Evolutionary conservation across 2,329 filamentous ascomycete genomes (phyloP), one percentile per base, ranked within the genome.

Genomic region (Fusarium circinatum): DNA sequence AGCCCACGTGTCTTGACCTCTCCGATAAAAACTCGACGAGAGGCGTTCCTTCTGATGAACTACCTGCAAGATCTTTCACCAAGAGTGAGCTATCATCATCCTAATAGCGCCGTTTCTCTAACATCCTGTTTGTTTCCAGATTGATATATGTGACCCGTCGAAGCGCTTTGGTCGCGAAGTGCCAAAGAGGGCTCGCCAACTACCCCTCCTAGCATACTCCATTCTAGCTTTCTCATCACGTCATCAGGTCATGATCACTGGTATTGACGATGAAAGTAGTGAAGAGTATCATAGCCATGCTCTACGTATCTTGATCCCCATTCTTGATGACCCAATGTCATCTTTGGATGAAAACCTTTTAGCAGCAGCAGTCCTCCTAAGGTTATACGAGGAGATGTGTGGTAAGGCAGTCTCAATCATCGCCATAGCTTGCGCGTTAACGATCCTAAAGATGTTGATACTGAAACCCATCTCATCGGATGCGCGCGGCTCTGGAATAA

Each of bases 201-300:
- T 82, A 44, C 81, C 83, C 1, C 80, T 85, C 24, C 73, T 87
- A 24, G 77, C 77, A 6, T 79, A 79, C 48, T 76, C 77, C 5
- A 76, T 79, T 7, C 68, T 79, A 13, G 77, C 78, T 3, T 77
- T 76, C 36, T 76, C 78, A 9, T 76, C 78, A 4, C 72, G 77
- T 14, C 77, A 79, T 15, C 42, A 76, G 2, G 70, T 68, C 42
- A 47, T 65, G 32, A 71, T 66, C 41, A 67, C 69, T 12, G 74
- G 70, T 9, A 30, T 67, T 3, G 44, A 75, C 10, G 70, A 77
- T 9, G 80, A 81, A 45, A 81, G 80, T 8, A 81, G 83, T 8
- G 79, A 83, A 2, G 75, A 80, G 24, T 85, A 85, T 63, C 84
- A 85, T 65, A 83, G 80, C 57, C 78, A 82, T 65, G 84, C 83